Conservation (phyloP, 225 moss, liverwort and hornwort species). For the Polytrichum formosum region DNA sequence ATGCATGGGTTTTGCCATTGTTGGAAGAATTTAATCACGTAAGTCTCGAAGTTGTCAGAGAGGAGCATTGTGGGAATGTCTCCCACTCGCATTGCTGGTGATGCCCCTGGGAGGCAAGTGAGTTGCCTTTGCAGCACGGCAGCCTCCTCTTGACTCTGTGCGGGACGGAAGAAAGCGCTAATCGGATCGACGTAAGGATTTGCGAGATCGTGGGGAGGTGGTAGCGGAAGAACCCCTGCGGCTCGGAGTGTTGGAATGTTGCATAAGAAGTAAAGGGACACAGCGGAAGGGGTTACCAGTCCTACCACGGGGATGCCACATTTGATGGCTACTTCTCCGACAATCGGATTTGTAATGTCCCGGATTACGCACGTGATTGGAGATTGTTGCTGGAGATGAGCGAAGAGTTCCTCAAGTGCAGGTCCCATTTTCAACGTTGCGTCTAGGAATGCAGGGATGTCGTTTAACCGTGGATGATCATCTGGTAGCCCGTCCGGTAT, state of each 20-base stretch:
- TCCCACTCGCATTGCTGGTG: constrained; percentile 13
- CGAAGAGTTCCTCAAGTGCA: neutral
- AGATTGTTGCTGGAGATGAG: neutral
- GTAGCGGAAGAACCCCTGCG: constrained; percentile 3
- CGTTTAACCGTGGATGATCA: neutral
- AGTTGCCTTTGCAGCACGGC: neutral
- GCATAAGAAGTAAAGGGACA: neutral
- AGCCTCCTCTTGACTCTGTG: constrained; percentile 5
- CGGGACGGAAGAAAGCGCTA: neutral
- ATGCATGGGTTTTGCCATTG: neutral
- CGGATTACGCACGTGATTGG: constrained; percentile 5
- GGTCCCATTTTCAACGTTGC: neutral
- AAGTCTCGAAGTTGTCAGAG: neutral
- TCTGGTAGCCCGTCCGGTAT: neutral
- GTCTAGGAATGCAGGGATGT: neutral
- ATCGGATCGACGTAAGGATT: neutral
- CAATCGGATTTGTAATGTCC: neutral
- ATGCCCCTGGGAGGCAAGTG: constrained; percentile 2
- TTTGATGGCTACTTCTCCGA: constrained; percentile 5
- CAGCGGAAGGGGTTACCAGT: constrained; percentile 5
- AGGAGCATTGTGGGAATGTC: constrained; percentile 22
- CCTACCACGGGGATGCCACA: constrained; percentile 1
- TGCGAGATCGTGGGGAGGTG: neutral
- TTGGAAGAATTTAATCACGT: neutral
- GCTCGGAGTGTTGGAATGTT: neutral